Evolutionary conservation across 1,139 yeast species (phyloP), one percentile per base, ranked within the genome.

Genomic region (Tardiomyces depauwii): DNA sequence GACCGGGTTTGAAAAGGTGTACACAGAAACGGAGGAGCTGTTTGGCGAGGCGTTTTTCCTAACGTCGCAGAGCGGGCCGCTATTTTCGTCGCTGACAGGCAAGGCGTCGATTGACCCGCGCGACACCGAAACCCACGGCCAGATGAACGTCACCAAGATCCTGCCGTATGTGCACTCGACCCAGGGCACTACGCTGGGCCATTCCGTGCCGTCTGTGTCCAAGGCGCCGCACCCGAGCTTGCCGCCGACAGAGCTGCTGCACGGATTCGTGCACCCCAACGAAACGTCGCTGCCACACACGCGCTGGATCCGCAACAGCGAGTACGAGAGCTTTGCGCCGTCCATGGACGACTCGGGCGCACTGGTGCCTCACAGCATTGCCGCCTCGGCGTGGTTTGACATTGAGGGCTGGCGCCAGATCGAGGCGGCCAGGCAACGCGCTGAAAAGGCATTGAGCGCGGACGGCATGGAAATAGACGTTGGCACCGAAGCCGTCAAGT

Each of bases 241-340:
- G 27, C 74, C 78, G 6, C 81, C 86, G 1, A 74, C 85, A 1
- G 85, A 82, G 53, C 74, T 87, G 48, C 69, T 87, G 63, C 73
- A 76, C 44, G 78, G 76, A 48, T 84, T 85, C 59, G 73, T 82
- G 55, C 95, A 88, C 62, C 96, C 96, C 13, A 84, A 83, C 51
- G 84, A 94, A 85, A 82, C 82, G 54, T 80, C 87, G 9, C 68
- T 89, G 44, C 86, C 93, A 7, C 74, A 85, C 6, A 82, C 95
- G 1, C 78, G 78, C 44, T 91, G 96, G 96, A 66, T 89, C 45
- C 74, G 75, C 45, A 80, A 81, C 45, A 80, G 80, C 44, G 74
- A 73, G 10, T 77, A 74, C 50, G 73, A 74, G 47, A 76, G 87
- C 12, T 89, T 87, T 73, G 95, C 93, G 0, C 97, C 96, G 2